Percentiles rank a stretch among this genome's conserved stretches.
These are phyloP conservation scores for Prunus dulcis DNA, from an alignment of 306 rosid genomes.

Conservation along the genomic window DNA sequence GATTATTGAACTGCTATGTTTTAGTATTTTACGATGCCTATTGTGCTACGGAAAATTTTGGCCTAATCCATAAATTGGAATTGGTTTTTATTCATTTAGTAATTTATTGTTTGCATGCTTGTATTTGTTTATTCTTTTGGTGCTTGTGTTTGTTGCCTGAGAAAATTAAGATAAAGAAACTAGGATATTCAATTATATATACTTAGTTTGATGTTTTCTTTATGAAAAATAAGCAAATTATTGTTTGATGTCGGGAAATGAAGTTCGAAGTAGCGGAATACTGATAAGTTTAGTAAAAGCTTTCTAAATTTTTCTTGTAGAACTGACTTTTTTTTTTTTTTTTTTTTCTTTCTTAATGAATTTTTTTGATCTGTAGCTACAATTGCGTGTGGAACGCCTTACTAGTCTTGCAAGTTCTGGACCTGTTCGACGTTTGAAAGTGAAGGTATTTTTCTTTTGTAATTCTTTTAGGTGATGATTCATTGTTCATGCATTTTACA, in stretches of 20 bases:
- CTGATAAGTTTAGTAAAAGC: background rate
- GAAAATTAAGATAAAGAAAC: background rate
- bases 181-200: background rate
- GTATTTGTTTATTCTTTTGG: background rate
- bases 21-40: too few relatives aligned
- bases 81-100: background rate
- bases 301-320: background rate
- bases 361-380: constrained; percentile 47
- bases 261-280: background rate
- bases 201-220: background rate
- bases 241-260: background rate
- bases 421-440: constrained; percentile 66
- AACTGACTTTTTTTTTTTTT: background rate
- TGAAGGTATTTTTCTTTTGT: constrained; percentile 50
- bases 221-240: too few relatives aligned
- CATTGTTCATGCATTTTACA: constrained; percentile 8
- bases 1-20: too few relatives aligned
- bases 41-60: too few relatives aligned
- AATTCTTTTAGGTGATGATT: background rate
- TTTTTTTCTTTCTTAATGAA: background rate
- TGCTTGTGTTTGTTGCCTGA: background rate
- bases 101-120: background rate
- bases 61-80: background rate
- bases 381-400: constrained; percentile 55
- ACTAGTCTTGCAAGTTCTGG: constrained; percentile 47